A percentile compares a stretch with the other conserved stretches of the same genome.
Evolutionary conservation across 441 rosid genomes (phyloP).

Genomic region (Gossypium gossypioides): DNA sequence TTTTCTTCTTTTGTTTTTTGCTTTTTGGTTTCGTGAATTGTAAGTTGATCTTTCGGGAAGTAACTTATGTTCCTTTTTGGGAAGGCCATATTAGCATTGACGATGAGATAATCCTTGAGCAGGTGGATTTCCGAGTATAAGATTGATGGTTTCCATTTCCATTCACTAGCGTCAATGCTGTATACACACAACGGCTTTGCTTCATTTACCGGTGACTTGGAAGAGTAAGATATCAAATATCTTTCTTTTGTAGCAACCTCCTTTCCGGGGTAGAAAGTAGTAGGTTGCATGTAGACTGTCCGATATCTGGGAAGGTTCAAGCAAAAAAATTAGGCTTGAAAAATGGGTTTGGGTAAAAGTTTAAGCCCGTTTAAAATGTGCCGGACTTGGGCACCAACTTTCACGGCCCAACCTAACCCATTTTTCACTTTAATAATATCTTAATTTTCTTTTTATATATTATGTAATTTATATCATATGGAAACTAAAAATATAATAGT

Average conservation of each 20-base stretch:
- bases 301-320: background rate
- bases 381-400: too few species aligned
- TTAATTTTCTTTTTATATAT: too few species aligned
- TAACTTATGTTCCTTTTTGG: background rate
- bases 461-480: too few species aligned
- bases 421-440: too few species aligned
- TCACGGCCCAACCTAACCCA: too few species aligned
- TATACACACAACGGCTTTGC: conserved; percentile 95
- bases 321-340: background rate
- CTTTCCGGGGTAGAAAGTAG: background rate
- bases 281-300: background rate
- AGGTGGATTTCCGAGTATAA: conserved; percentile 95
- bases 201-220: conserved; percentile 62
- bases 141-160: conserved; percentile 89
- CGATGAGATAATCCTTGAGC: conserved; percentile 31
- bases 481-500: too few species aligned
- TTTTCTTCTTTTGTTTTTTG: conserved; percentile 1
- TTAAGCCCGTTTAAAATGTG: too few species aligned
- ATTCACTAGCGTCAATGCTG: conserved; percentile 87
- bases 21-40: background rate
- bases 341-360: too few species aligned
- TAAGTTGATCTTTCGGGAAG: background rate
- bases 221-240: conserved; percentile 59
- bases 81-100: conserved; percentile 22
- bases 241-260: conserved; percentile 9